Evolutionary conservation across 2,329 filamentous ascomycete species (phyloP).

Genomic region (Ceratocystis destructans): DNA sequence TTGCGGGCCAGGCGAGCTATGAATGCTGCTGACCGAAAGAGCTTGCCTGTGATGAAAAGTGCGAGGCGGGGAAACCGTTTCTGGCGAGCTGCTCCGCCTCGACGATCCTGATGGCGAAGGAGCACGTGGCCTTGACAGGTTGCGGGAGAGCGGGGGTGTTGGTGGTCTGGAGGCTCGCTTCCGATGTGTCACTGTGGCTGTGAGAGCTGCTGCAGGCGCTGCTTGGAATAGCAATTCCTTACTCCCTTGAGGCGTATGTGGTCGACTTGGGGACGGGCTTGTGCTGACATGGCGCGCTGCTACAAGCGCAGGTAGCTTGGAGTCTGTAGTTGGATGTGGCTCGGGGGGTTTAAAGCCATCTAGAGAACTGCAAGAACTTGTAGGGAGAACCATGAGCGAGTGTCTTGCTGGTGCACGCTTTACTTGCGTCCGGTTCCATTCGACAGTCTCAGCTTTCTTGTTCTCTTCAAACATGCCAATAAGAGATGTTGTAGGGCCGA

Average conservation of each 20-base stretch:
- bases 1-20: slow-evolving; percentile 14
- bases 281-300: slow-evolving; percentile 10
- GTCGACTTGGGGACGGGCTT: slow-evolving; percentile 15
- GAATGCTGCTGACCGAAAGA: slow-evolving; percentile 13
- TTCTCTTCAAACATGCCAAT: slow-evolving; percentile 55
- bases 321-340: not conserved
- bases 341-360: not conserved
- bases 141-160: slow-evolving; percentile 15
- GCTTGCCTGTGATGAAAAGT: slow-evolving; percentile 23
- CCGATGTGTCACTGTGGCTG: not conserved
- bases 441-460: not conserved
- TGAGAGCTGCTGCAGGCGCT: not conserved
- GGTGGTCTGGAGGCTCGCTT: slow-evolving; percentile 17
- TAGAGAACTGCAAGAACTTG: not conserved
- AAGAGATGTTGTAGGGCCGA: slow-evolving; percentile 48
- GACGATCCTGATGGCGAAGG: slow-evolving; percentile 27
- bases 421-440: not conserved
- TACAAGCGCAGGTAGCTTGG: not conserved
- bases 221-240: not conserved
- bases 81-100: slow-evolving; percentile 18
- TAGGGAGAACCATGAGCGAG: not conserved
- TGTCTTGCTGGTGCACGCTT: not conserved
- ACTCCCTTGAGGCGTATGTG: slow-evolving; percentile 3
- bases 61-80: slow-evolving; percentile 23
- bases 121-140: slow-evolving; percentile 13